A percentile compares a stretch with the other conserved stretches of the same genome.
Evolutionary conservation across 352 stramenopile species (phyloP).

Genomic region (Phytophthora vignae): DNA sequence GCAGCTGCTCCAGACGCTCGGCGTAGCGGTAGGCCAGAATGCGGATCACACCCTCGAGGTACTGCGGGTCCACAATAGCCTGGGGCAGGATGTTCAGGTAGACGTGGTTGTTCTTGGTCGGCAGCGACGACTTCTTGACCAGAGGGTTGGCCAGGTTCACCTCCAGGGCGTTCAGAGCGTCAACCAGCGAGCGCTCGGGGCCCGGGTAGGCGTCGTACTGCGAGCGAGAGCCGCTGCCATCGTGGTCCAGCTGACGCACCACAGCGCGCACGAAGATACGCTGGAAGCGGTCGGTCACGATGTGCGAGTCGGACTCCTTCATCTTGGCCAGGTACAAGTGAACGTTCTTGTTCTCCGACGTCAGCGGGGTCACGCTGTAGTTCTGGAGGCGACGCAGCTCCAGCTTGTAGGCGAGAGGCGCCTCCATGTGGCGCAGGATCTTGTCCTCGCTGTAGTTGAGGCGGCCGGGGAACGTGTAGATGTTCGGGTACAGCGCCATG

Average conservation of each 20-base stretch:
- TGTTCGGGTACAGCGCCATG: constrained; percentile 85
- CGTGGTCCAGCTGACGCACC: constrained; percentile 90
- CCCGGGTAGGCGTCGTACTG: constrained; percentile 93
- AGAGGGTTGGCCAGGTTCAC: constrained; percentile 94
- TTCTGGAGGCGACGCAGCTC: constrained; percentile 97
- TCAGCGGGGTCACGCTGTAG: constrained; percentile 96
- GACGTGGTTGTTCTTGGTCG: constrained; percentile 98
- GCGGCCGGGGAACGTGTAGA: constrained; percentile 91
- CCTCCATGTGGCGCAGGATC: constrained; percentile 99
- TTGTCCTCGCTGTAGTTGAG: constrained; percentile 97
- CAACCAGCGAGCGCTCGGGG: constrained; percentile 98
- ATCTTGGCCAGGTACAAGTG: constrained; percentile 98
- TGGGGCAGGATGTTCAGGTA: constrained; percentile 99
- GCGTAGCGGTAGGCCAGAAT: constrained; percentile 89
- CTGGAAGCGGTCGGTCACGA: constrained; percentile 88
- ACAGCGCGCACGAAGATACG: constrained; percentile 97
- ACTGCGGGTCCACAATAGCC: constrained; percentile 94
- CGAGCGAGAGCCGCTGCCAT: constrained; percentile 74
- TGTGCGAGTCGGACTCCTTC: constrained; percentile 84
- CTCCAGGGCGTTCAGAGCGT: constrained; percentile 98
- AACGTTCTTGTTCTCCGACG: constrained; percentile 96
- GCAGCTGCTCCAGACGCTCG: constrained; percentile 91
- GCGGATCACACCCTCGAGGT: constrained; percentile 96
- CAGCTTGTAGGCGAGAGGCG: constrained; percentile 98
- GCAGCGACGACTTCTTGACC: constrained; percentile 75